phyloP scores from a whole-genome alignment of 805 yeast species.

The Nakazawaea sp. region DNA sequence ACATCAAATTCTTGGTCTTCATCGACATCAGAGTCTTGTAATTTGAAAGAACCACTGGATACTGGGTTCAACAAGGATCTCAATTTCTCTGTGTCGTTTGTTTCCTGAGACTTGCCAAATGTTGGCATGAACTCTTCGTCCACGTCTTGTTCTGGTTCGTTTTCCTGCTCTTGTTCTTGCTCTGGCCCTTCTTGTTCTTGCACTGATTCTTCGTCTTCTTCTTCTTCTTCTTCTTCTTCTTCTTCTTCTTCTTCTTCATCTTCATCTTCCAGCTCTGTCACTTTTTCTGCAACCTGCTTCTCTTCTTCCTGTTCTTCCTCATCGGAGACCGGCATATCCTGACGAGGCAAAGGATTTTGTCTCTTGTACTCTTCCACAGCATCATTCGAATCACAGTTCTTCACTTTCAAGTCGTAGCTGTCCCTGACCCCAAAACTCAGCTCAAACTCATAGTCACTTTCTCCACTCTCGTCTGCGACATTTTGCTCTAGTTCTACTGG shows the following conservation, averaged over 20 bases:
- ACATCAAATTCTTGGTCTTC: slow-evolving; percentile 14
- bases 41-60: slow-evolving; percentile 17
- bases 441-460: slow-evolving; percentile 38
- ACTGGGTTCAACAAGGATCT: slow-evolving; percentile 29
- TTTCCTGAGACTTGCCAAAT: slow-evolving; percentile 18
- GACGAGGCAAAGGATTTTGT: background rate
- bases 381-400: slow-evolving; percentile 9
- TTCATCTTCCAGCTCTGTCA: slow-evolving; percentile 12
- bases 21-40: slow-evolving; percentile 7
- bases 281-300: slow-evolving; percentile 16
- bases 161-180: background rate
- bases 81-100: slow-evolving; percentile 27
- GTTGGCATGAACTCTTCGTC: slow-evolving; percentile 30
- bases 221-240: slow-evolving; percentile 17
- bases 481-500: slow-evolving; percentile 46
- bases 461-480: slow-evolving; percentile 25
- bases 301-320: slow-evolving; percentile 21
- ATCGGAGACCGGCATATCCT: slow-evolving; percentile 13
- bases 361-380: slow-evolving; percentile 14
- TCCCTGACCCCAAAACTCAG: slow-evolving; percentile 25
- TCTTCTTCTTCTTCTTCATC: slow-evolving; percentile 15
- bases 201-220: slow-evolving; percentile 9
- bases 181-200: background rate
- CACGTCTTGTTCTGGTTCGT: slow-evolving; percentile 1
- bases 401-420: slow-evolving; percentile 28